Evolutionary conservation across 768 basidiomycete species (phyloP).

Genomic region (Russula foetens): DNA sequence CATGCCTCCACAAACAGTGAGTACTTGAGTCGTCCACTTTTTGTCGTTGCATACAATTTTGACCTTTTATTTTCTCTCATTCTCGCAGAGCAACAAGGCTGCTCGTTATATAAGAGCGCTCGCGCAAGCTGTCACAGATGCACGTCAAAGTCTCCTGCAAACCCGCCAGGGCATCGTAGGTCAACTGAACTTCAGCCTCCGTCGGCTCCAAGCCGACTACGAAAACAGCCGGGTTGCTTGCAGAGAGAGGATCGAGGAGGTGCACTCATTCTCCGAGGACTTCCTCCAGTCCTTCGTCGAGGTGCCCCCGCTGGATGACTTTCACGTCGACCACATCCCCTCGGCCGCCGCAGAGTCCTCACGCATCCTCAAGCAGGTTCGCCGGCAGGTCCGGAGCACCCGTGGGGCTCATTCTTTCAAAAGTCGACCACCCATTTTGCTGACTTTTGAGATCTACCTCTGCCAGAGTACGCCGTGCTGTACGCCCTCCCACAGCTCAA

Average conservation of each 20-base stretch:
- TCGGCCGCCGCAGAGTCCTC: background rate
- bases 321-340: slow-evolving; percentile 6
- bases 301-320: slow-evolving; percentile 1
- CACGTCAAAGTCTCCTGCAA: background rate
- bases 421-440: background rate
- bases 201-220: slow-evolving; percentile 9
- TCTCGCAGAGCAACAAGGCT: background rate
- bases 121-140: background rate
- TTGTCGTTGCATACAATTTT: no score
- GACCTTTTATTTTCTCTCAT: background rate
- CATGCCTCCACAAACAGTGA: background rate
- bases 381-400: background rate
- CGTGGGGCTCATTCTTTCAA: background rate
- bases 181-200: background rate
- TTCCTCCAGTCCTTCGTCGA: slow-evolving; percentile 4
- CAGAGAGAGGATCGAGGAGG: background rate
- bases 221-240: background rate
- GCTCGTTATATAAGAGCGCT: slow-evolving; percentile 7
- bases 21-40: background rate
- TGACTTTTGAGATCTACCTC: background rate
- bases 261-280: slow-evolving; percentile 4
- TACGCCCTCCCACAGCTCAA: background rate
- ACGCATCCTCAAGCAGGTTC: background rate
- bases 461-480: background rate
- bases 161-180: background rate